Evolutionary conservation across 1,284 basidiomycete genomes (phyloP), one percentile per base, ranked within the genome.

Genomic region (Phlebopus sp.): DNA sequence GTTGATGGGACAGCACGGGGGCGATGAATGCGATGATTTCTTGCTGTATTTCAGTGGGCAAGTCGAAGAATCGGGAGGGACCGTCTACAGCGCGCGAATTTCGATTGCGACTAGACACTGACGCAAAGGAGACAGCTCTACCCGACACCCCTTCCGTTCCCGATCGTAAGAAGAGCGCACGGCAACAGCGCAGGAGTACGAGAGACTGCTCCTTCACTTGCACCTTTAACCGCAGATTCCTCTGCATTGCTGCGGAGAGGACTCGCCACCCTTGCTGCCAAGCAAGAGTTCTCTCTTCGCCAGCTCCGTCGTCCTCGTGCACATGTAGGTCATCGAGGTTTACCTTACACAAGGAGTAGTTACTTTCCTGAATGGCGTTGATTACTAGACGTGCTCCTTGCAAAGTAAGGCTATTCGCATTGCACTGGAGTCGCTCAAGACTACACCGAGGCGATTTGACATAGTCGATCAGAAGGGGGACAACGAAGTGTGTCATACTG

Each of bases 31-130:
- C 77, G 15, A 87, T 72, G 37, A 84, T 78, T 55, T 81, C 59
- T 6, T 81, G 73, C 50, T 79, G 75, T 11, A 88, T 64, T 62
- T 88, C 85, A 7, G 63, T 68, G 0, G 85, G 86, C n/a, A 88
- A 69, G 10, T 55, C 50, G 34, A 55, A 59, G 56, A 78, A 79
- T 7, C 51, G 44, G 31, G 57, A 55, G 17, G 52, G 52, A 6
- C 17, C 57, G 13, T 50, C 14, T 42, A 51, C 32, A 15, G 44
- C 46, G n/a, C 39, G 43, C 2, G 53, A 51, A 18, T 43, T 49
- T 38, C 44, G 37, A 21, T 39, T 40, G 27, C 18, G 25, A 23
- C 32, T 37, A 4, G 51, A 54, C 32, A 45, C 15, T 23, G 53
- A 52, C 5, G 44, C 17, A 18, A 46, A 32, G 32, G 40, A n/a